Base-by-base conservation (phyloP, 176 grass and related monocot genomes). In the Echinochloa phyllopogon region DNA sequence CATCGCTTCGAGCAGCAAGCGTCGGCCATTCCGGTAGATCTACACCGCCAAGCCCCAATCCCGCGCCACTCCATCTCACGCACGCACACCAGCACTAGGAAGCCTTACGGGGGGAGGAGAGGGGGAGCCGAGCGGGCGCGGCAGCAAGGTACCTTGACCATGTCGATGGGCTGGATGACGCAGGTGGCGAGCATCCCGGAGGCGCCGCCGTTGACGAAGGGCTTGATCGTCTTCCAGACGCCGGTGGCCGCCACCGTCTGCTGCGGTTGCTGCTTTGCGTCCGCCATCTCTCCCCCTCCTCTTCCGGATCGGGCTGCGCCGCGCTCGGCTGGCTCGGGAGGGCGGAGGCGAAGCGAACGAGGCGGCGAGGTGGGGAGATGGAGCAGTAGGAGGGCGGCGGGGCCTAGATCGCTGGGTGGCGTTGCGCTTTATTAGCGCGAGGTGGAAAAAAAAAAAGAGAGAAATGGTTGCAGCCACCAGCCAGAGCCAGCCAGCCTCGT, bases 141-240 rank as follows among this genome's bases (percentile, higher is more conserved):
- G 13, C 4, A 10, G 36, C 0, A 15, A 4, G 15, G 24, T 87
- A 98, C 96, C 93, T 99, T 99, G 87, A 99, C 61, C 96, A 96
- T 99, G 70, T 99, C 96, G 84, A 99, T 90, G 51, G 95, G 95
- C 77, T 98, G 95, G 85, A 98, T 98, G 60, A 98, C 89, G 93
- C 95, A 98, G 81, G 93, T 98, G 16, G 95, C 93, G 72, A 98
- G 93, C 93, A 95, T 93, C n/a, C 95, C 95, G 61, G 95, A 95
- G 82, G 77, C 85, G 36, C 95, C 95, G 42, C 93, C 95, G 91
- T 98, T 95, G 72, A 80, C 91, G 85, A 98, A 98, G 44, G 95
- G 95, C 89, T 95, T 98, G 76, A 98, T 41, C 17, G 95, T 98
- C 53, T 62, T 79, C 95, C 95, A 98, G 47, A 96, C 89, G 39